Base-by-base conservation (phyloP, 192 early-diverging fungal species). In the Entomortierella parvispora region DNA sequence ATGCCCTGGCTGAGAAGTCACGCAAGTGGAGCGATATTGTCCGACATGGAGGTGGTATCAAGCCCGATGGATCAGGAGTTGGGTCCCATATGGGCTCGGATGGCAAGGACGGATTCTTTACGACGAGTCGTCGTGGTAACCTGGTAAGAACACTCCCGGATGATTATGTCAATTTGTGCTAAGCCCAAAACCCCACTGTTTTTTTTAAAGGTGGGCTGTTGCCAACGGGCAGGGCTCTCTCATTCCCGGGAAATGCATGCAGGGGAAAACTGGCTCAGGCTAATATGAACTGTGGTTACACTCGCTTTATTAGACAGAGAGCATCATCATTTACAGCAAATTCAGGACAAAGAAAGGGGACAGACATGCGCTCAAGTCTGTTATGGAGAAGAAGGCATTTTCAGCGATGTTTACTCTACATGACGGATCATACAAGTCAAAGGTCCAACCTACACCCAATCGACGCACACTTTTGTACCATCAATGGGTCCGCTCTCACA, bases 321-420 rank as follows among this genome's bases (percentile, higher is more conserved):
- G 67, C n/a, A 63, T 59, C 34, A 42, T 61, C 32, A 49, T 53
- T 18, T 55, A 66, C 64, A 53, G 71, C 50, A 70, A 68, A 28
- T 40, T 49, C 26, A 44, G 40, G 32, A 64, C 67, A 48, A 71
- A 74, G 52, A 47, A 50, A 14, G 68, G 77, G 9, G 64, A 74
- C 58, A 56, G 66, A 11, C 63, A 83, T 44, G 88, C 80, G 0
- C 72, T 90, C 56, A 78, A 81, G 31, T 46, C 82, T 18, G 62
- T 85, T 17, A 29, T 87, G 14, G 62, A 84, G 11, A 79, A 82
- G 42, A 51, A 76, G 12, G 77, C 79, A 2, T 86, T 77, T 61
- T 66, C 67, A 0, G 78, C 81, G 34, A 70, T 82, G 57, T 90
- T 75, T 60, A 79, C 89, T 17, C 45, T 90, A 7, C 89, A 90